These are phyloP conservation scores for Aaosphaeria pasadenensis DNA, from an alignment of 2,329 filamentous ascomycete species.

Conservation along the genomic window DNA sequence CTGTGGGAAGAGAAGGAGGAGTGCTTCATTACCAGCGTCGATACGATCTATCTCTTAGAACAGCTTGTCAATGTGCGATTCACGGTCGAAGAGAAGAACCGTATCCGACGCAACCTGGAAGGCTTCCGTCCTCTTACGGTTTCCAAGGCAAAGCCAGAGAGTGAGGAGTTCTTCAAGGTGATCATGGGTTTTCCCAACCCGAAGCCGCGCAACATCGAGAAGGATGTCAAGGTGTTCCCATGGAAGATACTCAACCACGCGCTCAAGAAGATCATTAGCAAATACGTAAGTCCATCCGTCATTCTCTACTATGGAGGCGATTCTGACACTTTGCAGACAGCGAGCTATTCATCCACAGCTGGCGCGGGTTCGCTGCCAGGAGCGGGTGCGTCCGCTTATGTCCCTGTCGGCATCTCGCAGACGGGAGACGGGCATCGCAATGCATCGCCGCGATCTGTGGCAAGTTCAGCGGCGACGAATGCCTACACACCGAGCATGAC, in stretches of 20 bases:
- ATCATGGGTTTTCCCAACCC: conserved; percentile 97
- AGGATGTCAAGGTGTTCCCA: conserved; percentile 97
- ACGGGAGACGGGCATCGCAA: conserved; percentile 47
- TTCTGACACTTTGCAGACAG: conserved; percentile 51
- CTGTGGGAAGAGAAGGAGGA: conserved; percentile 91
- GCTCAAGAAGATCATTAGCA: conserved; percentile 96
- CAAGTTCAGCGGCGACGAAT: conserved; percentile 43
- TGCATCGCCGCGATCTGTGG: conserved; percentile 47
- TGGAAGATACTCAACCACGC: conserved; percentile 88
- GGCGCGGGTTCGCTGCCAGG: conserved; percentile 43
- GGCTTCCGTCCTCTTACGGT: conserved; percentile 91
- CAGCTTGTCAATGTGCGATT: conserved; percentile 83
- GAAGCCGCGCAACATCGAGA: conserved; percentile 96
- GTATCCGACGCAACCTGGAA: conserved; percentile 92
- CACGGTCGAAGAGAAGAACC: conserved; percentile 96
- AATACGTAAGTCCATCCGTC: conserved; percentile 65
- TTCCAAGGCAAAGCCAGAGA: conserved; percentile 87
- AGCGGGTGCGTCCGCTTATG: conserved; percentile 28
- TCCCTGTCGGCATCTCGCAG: conserved; percentile 45
- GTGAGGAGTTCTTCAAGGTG: conserved; percentile 96
- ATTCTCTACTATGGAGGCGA: neutral
- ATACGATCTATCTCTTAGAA: conserved; percentile 93
- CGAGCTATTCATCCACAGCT: conserved; percentile 67
- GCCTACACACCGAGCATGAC: conserved; percentile 43
- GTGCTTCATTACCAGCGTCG: conserved; percentile 92